phyloP scores from a whole-genome alignment of 2,329 filamentous ascomycete genomes.

The Canariomyces notabilis region DNA sequence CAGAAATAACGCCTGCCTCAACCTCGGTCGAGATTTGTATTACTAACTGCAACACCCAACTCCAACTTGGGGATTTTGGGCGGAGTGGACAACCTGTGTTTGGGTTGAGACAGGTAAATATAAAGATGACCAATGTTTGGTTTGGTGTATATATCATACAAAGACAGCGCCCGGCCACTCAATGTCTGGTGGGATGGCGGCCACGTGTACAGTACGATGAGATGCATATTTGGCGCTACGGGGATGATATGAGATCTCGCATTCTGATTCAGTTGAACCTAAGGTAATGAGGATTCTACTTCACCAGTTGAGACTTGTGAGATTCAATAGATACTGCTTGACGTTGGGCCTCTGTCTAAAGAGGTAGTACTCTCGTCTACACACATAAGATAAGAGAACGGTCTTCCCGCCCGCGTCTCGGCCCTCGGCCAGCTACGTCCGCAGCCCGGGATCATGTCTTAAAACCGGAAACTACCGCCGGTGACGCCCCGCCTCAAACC shows the following conservation, averaged over 20 bases:
- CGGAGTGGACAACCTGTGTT: background rate
- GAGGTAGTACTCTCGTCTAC: too few species aligned
- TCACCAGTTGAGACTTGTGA: background rate
- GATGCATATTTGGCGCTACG: background rate
- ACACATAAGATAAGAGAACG: too few species aligned
- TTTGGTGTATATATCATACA: background rate
- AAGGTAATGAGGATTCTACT: background rate
- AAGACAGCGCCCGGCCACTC: background rate
- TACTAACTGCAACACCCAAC: slow-evolving; percentile 3
- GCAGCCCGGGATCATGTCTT: too few species aligned
- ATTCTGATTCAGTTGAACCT: background rate
- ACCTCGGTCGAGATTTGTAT: slow-evolving; percentile 5
- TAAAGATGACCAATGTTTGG: background rate
- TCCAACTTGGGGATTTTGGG: background rate
- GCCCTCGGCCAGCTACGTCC: too few species aligned
- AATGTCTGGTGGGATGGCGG: background rate
- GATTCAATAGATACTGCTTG: too few species aligned
- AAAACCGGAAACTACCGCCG: too few species aligned
- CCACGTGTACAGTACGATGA: background rate
- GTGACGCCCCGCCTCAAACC: too few species aligned
- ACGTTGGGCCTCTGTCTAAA: too few species aligned
- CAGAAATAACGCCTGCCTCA: slow-evolving; percentile 58
- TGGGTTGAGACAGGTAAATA: background rate
- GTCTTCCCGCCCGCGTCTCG: too few species aligned
- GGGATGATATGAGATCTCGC: background rate